Evolutionary conservation across 2,329 filamentous ascomycete genomes (phyloP).

Genomic region (Teratosphaeria gauchensis): DNA sequence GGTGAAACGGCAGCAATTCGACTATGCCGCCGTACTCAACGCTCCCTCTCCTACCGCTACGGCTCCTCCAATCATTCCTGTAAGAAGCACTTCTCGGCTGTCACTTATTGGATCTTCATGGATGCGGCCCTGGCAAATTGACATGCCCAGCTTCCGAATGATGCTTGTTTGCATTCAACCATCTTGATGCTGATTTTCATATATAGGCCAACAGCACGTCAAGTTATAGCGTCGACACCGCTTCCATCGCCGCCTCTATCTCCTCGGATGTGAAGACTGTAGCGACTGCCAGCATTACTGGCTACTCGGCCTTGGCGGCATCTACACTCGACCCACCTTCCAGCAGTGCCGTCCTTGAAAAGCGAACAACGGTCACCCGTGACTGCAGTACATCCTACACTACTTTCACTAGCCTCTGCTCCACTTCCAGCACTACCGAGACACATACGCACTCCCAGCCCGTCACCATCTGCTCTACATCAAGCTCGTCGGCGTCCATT

Average conservation of each 20-base stretch:
- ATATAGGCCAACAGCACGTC: background rate
- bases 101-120: background rate
- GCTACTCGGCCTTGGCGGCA: slow-evolving; percentile 4
- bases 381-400: background rate
- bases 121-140: background rate
- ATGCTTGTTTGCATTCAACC: background rate
- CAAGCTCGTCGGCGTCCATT: background rate
- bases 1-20: slow-evolving; percentile 12
- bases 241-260: slow-evolving; percentile 4
- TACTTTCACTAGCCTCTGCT: background rate
- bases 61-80: slow-evolving; percentile 7
- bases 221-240: slow-evolving; percentile 4
- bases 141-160: background rate
- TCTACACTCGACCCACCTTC: slow-evolving; percentile 1
- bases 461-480: background rate
- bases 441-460: background rate
- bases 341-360: background rate
- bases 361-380: background rate
- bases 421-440: background rate
- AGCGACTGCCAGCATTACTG: slow-evolving; percentile 10
- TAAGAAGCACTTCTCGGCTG: background rate
- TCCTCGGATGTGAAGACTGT: slow-evolving; percentile 11
- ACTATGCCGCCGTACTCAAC: slow-evolving; percentile 9
- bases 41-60: slow-evolving; percentile 10
- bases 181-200: background rate